Base-by-base conservation (phyloP, 2,329 filamentous ascomycete species). In the Neofusicoccum sp. region DNA sequence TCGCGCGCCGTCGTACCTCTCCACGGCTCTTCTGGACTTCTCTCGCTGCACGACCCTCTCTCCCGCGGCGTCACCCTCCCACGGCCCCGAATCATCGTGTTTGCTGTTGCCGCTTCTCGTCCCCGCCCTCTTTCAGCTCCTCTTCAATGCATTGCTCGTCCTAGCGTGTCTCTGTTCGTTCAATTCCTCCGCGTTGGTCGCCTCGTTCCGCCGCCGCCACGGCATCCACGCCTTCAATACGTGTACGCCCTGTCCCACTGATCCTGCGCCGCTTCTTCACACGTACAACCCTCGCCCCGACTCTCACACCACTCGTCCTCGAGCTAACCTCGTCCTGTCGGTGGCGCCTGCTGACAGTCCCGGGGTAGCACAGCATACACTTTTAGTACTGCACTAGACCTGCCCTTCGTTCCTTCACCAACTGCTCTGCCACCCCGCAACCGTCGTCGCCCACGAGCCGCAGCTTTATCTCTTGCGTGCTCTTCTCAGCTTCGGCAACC, bases 321-420 rank as follows among this genome's bases (percentile, higher is more conserved):
- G 20, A 7, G 26, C 47, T 16, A 36, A 31, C 7, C 26, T 11
- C 16, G 34, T 31, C n/a, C 36, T 38, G 5, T 20, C 33, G 30
- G 49, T 41, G 49, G 49, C 49, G 34, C 49, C 36, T 31, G 49
- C 49, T 43, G 51, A 56, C 51, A 56, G 38, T 43, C 14, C 51
- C 51, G 51, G 28, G 36, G 38, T 43, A 33, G 51, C 51, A 56
- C 51, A 38, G 51, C 51, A 56, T 56, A 43, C 26, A 26, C 51
- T 43, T 30, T 38, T 20, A 26, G 36, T 26, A 16, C 49, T 41
- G 49, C 49, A 40, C 41, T 9, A 30, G 14, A n/a, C n/a, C 14
- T 24, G 49, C n/a, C n/a, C 14, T n/a, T 24, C 33, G 38, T 43
- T 38, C 43, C 38, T 56, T 28, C 51, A 43, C 38, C 24, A 36